These are phyloP conservation scores for Candida nonsorbophila DNA, from an alignment of 805 yeast genomes.

Conservation along the genomic window DNA sequence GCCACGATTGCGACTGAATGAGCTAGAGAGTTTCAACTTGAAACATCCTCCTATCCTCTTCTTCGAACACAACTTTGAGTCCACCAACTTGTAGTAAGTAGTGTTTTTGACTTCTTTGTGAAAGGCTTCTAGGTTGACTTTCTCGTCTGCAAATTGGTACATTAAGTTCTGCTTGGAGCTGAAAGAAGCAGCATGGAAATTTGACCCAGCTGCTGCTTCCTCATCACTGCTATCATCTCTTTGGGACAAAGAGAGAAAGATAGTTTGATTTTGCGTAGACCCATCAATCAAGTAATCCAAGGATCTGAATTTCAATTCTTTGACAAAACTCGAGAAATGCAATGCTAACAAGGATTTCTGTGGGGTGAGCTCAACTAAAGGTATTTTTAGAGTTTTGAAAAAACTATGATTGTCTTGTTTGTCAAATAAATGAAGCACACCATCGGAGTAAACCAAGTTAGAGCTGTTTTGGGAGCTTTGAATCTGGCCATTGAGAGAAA, in stretches of 20 bases:
- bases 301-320: conserved; percentile 61
- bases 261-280: conserved; percentile 45
- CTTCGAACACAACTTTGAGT: conserved; percentile 53
- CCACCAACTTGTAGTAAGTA: conserved; percentile 30
- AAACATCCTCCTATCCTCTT: conserved; percentile 58
- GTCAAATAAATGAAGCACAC: conserved; percentile 30
- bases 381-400: conserved; percentile 15
- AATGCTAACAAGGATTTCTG: conserved; percentile 32
- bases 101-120: not conserved
- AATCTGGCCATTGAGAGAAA: conserved; percentile 16
- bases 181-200: conserved; percentile 14
- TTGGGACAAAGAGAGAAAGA: conserved; percentile 46
- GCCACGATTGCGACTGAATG: conserved; percentile 4
- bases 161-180: conserved; percentile 34
- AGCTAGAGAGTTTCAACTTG: conserved; percentile 29
- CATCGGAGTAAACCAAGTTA: conserved; percentile 22
- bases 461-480: conserved; percentile 9
- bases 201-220: conserved; percentile 6
- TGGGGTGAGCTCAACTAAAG: conserved; percentile 23
- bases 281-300: conserved; percentile 55
- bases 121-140: conserved; percentile 24
- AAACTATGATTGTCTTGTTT: conserved; percentile 9
- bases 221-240: conserved; percentile 29
- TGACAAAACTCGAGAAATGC: conserved; percentile 57
- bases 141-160: conserved; percentile 60